A percentile compares a stretch with the other conserved stretches of the same genome.
Evolutionary conservation across 768 basidiomycete genomes (phyloP).

Genomic region (Podaxis sp.): DNA sequence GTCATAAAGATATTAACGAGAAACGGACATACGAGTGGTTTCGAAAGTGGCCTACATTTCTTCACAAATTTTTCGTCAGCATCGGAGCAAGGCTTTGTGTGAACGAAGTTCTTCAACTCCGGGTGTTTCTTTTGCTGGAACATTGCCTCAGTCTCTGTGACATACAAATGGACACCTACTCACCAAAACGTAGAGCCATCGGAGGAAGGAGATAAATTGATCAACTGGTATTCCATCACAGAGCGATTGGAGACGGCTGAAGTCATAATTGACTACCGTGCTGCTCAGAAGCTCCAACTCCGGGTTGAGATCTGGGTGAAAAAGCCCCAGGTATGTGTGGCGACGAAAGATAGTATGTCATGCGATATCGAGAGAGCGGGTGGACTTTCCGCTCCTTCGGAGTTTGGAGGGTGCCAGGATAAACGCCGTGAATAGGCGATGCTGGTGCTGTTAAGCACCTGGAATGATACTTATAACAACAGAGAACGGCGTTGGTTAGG

Average conservation of each 20-base stretch:
- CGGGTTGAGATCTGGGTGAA: not conserved
- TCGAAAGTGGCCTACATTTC: not conserved
- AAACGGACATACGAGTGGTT: not conserved
- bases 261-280: not conserved
- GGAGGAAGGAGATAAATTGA: not conserved
- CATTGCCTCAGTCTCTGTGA: not conserved
- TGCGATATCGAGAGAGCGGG: not conserved
- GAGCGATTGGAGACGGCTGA: not conserved
- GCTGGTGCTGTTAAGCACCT: not conserved
- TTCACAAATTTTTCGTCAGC: not conserved
- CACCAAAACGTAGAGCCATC: not conserved
- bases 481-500: not conserved
- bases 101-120: not conserved
- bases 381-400: not conserved
- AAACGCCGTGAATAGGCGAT: not conserved
- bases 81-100: not conserved
- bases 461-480: not conserved
- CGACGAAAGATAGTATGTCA: not conserved
- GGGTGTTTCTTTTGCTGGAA: too few relatives aligned
- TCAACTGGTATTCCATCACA: not conserved
- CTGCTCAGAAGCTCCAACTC: not conserved
- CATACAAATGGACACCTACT: not conserved
- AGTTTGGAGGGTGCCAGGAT: not conserved
- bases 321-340: not conserved
- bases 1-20: not conserved